A percentile compares a stretch with the other conserved stretches of the same genome.
phyloP scores from a whole-genome alignment of 306 rosid species.

The Fagus sylvatica region DNA sequence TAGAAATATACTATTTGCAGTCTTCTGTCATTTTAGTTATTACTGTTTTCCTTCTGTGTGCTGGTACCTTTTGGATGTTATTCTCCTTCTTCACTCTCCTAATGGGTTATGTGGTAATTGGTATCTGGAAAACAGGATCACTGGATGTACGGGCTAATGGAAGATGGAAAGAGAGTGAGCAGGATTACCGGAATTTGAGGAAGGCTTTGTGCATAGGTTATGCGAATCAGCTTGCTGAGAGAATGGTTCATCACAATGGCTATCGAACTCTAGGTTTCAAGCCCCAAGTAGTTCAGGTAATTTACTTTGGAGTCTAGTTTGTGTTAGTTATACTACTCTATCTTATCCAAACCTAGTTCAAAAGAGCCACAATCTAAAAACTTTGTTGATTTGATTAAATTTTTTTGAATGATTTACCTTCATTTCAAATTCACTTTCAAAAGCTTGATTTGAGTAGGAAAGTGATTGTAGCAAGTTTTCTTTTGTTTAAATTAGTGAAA shows the following conservation, averaged over 20 bases:
- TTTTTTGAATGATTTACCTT: conserved; percentile 20
- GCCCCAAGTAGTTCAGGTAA: conserved; percentile 93
- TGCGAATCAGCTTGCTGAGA: conserved; percentile 96
- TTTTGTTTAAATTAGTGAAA: conserved; percentile 15
- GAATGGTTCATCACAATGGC: conserved; percentile 95
- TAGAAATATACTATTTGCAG: neutral
- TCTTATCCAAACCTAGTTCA: conserved; percentile 21
- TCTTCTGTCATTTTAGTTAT: conserved; percentile 3
- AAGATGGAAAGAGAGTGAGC: conserved; percentile 48
- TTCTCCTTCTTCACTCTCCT: conserved; percentile 5
- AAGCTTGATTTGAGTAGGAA: conserved; percentile 5
- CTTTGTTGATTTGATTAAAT: conserved; percentile 15
- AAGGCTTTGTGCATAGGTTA: conserved; percentile 86
- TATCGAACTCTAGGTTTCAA: conserved; percentile 87
- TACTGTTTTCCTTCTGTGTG: neutral
- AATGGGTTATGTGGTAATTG: neutral
- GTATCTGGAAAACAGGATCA: conserved; percentile 46
- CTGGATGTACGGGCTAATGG: conserved; percentile 55
- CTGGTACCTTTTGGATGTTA: neutral
- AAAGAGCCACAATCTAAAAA: neutral
- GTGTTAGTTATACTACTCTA: neutral
- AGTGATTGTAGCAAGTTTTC: neutral
- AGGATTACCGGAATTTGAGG: conserved; percentile 68
- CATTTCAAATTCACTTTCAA: conserved; percentile 4
- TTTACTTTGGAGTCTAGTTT: conserved; percentile 14